Base-by-base conservation (phyloP, 805 yeast species). In the Lachancea sp. region DNA sequence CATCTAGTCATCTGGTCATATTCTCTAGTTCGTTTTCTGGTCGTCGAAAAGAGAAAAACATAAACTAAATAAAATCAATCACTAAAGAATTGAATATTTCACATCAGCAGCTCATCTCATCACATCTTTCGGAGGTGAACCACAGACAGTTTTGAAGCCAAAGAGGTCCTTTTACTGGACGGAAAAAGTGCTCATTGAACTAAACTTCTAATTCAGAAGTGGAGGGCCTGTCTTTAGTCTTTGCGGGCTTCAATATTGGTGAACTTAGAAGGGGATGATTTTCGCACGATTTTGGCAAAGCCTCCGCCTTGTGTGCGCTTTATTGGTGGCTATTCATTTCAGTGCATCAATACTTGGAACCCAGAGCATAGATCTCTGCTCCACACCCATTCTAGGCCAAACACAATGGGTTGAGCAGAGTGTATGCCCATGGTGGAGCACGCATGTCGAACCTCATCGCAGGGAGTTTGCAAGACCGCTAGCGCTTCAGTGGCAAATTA, bases 391-490 rank as follows among this genome's bases (percentile, higher is more conserved):
- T 30, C 25, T 38, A 12, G 19, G 35, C 22, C 42, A 30, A 29
- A 38, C 26, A 10, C 22, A 2, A 12, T 41, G 44, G 44, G 25
- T 32, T 25, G 19, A 41, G 25, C 44, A 41, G 26, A 17, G 8
- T 6, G 38, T 30, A 12, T 22, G 34, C 13, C 46, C 46, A 7
- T 43, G 46, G 46, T 43, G 42, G 42, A 25, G 22, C 18, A 33
- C 35, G 4, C 32, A 38, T 18, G 38, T 31, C 16, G 38, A 31
- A 26, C 46, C 46, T 3, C 32, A 25, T 25, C 26, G 41, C 32
- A 40, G 22, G 17, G 20, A 29, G 19, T 32, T 37, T 3, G 42
- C 34, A 12, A 26, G 22, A 6, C 42, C 42, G 13, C 34, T 17
- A 15, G 39, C 39, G 3, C 39, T 36, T 25, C 39, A 36, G 13